phyloP scores from a whole-genome alignment of 768 basidiomycete genomes.

The Pleurotus cornucopiae region DNA sequence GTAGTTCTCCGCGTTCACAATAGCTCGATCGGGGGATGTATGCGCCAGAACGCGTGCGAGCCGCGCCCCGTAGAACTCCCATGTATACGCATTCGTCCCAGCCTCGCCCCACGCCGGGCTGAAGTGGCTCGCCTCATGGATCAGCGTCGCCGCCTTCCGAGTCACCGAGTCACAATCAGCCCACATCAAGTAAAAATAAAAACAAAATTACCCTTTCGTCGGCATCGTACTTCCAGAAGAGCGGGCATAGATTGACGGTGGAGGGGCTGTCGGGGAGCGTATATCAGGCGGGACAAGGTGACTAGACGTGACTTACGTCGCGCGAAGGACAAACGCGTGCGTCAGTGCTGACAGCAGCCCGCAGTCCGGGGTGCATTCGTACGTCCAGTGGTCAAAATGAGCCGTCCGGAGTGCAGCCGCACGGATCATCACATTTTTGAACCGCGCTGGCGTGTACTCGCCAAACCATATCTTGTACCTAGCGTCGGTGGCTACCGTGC shows the following conservation, averaged over 20 bases:
- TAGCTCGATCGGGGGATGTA: background rate
- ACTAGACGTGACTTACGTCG: background rate
- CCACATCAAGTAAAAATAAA: too few relatives aligned
- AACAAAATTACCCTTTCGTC: background rate
- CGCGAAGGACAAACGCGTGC: background rate
- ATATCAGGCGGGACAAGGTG: background rate
- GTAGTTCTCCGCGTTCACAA: background rate
- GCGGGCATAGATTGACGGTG: background rate
- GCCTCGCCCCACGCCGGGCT: background rate
- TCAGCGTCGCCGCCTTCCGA: background rate
- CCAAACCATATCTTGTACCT: slow-evolving; percentile 2
- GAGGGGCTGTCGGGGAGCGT: background rate
- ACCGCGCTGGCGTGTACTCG: background rate
- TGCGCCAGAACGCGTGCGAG: background rate
- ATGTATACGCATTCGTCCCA: background rate
- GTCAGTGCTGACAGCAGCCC: too few relatives aligned
- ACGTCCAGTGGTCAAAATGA: background rate
- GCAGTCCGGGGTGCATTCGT: background rate
- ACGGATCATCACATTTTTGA: background rate
- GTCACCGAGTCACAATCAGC: too few relatives aligned
- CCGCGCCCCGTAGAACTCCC: background rate
- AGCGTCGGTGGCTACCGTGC: background rate
- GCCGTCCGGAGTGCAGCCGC: background rate
- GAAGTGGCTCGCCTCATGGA: slow-evolving; percentile 4
- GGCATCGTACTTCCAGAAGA: background rate